Evolutionary conservation across 768 basidiomycete genomes (phyloP).

Genomic region (Rhizopogon sp.): DNA sequence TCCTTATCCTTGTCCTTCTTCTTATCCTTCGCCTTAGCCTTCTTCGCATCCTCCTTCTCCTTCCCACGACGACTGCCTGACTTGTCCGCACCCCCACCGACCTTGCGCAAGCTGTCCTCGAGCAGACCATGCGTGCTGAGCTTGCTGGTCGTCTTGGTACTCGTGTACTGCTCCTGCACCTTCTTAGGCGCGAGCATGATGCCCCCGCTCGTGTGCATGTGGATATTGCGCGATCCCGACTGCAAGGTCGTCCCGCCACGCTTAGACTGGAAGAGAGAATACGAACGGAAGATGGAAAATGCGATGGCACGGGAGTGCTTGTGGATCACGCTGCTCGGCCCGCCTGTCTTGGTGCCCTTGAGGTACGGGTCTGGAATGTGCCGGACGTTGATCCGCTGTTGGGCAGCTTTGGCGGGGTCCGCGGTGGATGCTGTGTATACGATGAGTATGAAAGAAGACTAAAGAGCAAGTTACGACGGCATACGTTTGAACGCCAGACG

Average conservation of each 20-base stretch:
- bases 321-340: conserved; percentile 68
- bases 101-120: conserved; percentile 33
- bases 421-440: conserved; percentile 28
- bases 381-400: conserved; percentile 63
- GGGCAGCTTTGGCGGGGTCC: conserved; percentile 53
- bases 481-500: conserved; percentile 32
- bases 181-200: conserved; percentile 68
- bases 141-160: conserved; percentile 65
- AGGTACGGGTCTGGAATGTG: conserved; percentile 48
- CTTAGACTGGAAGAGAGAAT: conserved; percentile 23
- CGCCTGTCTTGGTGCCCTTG: conserved; percentile 37
- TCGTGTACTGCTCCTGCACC: conserved; percentile 78
- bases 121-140: conserved; percentile 65
- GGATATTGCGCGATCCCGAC: conserved; percentile 12
- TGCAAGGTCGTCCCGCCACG: conserved; percentile 9
- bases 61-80: conserved; percentile 10
- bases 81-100: conserved; percentile 15
- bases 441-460: neutral
- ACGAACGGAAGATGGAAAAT: conserved; percentile 73
- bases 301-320: conserved; percentile 78
- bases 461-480: conserved; percentile 12
- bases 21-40: conserved; percentile 9
- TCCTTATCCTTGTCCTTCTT: conserved; percentile 30
- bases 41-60: conserved; percentile 10
- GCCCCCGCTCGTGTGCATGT: conserved; percentile 24